phyloP scores from a whole-genome alignment of 495 filamentous ascomycete species.

The Daldinia grandis region DNA sequence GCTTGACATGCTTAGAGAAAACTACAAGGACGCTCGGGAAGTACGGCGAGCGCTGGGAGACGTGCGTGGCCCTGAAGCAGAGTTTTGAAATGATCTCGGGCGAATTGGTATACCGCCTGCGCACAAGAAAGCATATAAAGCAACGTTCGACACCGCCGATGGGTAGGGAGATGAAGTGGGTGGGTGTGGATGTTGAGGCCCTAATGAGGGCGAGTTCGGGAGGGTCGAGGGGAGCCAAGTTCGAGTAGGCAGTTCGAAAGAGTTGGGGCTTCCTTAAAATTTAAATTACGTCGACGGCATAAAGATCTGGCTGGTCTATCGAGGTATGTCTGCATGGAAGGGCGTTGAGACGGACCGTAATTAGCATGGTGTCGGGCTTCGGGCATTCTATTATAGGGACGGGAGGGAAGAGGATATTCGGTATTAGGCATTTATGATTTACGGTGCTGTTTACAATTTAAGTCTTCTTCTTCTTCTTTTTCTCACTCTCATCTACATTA shows the following conservation, averaged over 20 bases:
- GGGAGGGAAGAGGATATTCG: neutral
- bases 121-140: constrained; percentile 43
- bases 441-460: neutral
- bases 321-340: constrained; percentile 4
- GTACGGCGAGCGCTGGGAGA: constrained; percentile 62
- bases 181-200: constrained; percentile 49
- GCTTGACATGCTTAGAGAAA: constrained; percentile 54
- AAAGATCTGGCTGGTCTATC: neutral
- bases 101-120: constrained; percentile 47
- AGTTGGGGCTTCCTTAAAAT: neutral
- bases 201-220: constrained; percentile 45
- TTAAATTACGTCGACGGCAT: neutral
- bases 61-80: constrained; percentile 51
- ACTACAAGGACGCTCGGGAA: constrained; percentile 54
- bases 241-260: constrained; percentile 3
- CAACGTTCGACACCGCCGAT: constrained; percentile 36
- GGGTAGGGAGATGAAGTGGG: constrained; percentile 51
- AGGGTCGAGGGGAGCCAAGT: constrained; percentile 22
- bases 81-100: constrained; percentile 55
- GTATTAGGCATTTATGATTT: neutral
- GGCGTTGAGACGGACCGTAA: constrained; percentile 8
- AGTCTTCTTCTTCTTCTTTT: neutral
- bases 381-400: neutral
- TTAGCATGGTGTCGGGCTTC: constrained; percentile 1
- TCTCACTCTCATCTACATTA: neutral